Base-by-base conservation (phyloP, 208 protist species). In the Lotmaria passim region DNA sequence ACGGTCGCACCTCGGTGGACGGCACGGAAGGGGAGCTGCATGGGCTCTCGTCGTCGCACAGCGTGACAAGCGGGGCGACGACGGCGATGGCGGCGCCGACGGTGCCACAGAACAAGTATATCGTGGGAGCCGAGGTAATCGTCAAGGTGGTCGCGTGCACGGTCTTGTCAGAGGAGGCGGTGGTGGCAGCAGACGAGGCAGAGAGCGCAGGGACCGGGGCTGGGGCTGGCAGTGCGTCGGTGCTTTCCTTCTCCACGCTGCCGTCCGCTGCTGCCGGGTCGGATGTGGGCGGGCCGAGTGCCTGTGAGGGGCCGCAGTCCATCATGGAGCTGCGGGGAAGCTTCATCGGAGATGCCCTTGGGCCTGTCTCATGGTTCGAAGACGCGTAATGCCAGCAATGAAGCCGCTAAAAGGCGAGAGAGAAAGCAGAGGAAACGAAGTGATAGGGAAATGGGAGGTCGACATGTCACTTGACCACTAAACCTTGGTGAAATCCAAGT, bases 301-400 rank as follows among this genome's bases (percentile, higher is more conserved):
- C 2, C 12, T 12, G 30, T 10, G 57, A 63, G 5, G 41, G 57
- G 5, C 41, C 57, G 3, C 28, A 7, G 17, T 56, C 76, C 3
- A 62, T 84, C 21, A 95, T 95, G 90, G 79, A 89, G 53, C 48
- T 95, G 36, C 46, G 71, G 7, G 90, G 81, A 19, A 90, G 78
- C 61, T 95, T 91, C 73, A 19, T 83, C 6, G 90, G 86, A 15
- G 89, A 87, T 34, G 85, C 81, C 14, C 78, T 95, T 19, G 90
- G 90, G 2, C 90, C 90, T 1, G 72, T 85, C 19, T 53, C 78
- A 43, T 95, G 90, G 88, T 95, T 93, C 60, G 84, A 86, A 19
- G 50, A 75, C 19, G 59, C 41, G 56, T 41, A 56, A 23, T 15
- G 28, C 39, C 8, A 60, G 6, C 7, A 46, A 21, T 17, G 5